Evolutionary conservation across 805 yeast genomes (phyloP).

Genomic region (Wickerhamomyces bisporus): DNA sequence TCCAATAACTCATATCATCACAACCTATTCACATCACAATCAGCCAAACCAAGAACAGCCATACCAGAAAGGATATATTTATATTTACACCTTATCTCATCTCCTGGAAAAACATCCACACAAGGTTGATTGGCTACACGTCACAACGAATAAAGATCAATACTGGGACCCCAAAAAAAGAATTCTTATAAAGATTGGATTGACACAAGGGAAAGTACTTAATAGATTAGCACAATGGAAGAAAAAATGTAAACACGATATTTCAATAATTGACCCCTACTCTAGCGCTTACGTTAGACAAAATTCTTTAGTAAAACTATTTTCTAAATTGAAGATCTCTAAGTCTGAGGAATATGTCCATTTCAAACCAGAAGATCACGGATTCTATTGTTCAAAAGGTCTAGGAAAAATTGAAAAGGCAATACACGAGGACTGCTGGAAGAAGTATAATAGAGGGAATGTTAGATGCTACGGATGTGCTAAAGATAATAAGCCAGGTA

Average conservation of each 20-base stretch:
- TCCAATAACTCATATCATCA: background rate
- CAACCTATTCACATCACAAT: background rate
- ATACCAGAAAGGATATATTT: slow-evolving; percentile 18
- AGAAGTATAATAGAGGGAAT: slow-evolving; percentile 19
- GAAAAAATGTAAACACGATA: slow-evolving; percentile 18
- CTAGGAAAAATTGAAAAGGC: slow-evolving; percentile 15
- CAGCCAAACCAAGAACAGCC: background rate
- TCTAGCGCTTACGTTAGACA: background rate
- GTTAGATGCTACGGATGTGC: slow-evolving; percentile 21
- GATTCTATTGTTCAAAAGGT: slow-evolving; percentile 11
- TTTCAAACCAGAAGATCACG: slow-evolving; percentile 7
- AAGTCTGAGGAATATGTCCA: background rate
- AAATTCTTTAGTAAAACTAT: slow-evolving; percentile 3
- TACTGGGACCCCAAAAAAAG: slow-evolving; percentile 15
- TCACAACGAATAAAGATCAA: slow-evolving; percentile 3
- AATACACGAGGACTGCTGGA: slow-evolving; percentile 14
- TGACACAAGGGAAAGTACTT: slow-evolving; percentile 17
- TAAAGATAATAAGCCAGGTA: slow-evolving; percentile 6
- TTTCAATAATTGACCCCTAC: slow-evolving; percentile 13
- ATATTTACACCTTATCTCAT: slow-evolving; percentile 21
- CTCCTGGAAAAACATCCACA: slow-evolving; percentile 10
- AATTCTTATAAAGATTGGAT: slow-evolving; percentile 22
- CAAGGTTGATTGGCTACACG: slow-evolving; percentile 19
- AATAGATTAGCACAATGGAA: slow-evolving; percentile 23
- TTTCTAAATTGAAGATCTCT: slow-evolving; percentile 6